phyloP scores from a whole-genome alignment of 1,139 yeast species.

The Maudiozyma humilis region DNA sequence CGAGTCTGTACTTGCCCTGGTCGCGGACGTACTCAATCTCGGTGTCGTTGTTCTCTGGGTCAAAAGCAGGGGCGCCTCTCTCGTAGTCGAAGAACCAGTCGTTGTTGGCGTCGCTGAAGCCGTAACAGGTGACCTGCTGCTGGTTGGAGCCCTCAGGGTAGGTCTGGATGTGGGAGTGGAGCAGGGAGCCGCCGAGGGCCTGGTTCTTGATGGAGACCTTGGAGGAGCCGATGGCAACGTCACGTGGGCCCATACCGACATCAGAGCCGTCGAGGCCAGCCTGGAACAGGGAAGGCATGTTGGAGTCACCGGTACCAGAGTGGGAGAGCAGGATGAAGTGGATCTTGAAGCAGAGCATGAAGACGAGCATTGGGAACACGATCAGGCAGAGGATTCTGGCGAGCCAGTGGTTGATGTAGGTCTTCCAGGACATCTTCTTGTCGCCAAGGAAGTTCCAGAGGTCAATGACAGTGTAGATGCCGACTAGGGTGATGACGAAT shows the following conservation, averaged over 20 bases:
- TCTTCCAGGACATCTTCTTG: constrained; percentile 41
- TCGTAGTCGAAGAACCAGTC: constrained; percentile 49
- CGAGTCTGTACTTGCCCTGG: constrained; percentile 67
- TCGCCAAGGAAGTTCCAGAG: constrained; percentile 63
- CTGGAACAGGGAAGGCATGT: constrained; percentile 95
- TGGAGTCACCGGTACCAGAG: constrained; percentile 92
- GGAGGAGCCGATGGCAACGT: constrained; percentile 72
- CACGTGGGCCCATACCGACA: constrained; percentile 83
- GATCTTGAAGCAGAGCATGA: constrained; percentile 58
- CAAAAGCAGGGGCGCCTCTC: constrained; percentile 15
- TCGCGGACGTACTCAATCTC: constrained; percentile 53
- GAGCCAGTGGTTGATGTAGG: constrained; percentile 53
- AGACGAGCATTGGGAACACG: constrained; percentile 53
- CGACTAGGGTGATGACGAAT: constrained; percentile 65
- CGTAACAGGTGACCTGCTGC: constrained; percentile 92
- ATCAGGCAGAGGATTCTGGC: constrained; percentile 59
- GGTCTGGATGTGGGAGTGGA: constrained; percentile 93
- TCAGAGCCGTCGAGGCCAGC: constrained; percentile 80
- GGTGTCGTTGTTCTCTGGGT: constrained; percentile 37
- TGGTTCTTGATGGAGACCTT: constrained; percentile 77
- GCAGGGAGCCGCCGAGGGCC: constrained; percentile 85
- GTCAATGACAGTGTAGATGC: constrained; percentile 67
- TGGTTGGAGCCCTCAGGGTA: constrained; percentile 94
- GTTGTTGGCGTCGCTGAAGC: constrained; percentile 88
- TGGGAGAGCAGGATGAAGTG: constrained; percentile 69